These are phyloP conservation scores for Pilatotrama ljubarskyi DNA, from an alignment of 768 basidiomycete species.

Conservation along the genomic window DNA sequence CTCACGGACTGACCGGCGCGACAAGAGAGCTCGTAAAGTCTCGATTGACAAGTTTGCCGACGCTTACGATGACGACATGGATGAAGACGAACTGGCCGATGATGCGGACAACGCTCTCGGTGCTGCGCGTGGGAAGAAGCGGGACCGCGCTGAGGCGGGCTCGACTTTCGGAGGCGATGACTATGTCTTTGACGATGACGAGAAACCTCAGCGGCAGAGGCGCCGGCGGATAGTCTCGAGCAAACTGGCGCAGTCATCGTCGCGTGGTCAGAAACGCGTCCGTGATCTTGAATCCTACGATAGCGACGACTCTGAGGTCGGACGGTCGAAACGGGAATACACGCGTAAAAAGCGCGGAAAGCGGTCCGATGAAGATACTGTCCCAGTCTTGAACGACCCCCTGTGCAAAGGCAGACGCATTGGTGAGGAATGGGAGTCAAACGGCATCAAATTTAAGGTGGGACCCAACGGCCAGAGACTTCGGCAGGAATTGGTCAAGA, in stretches of 20 bases:
- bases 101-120: neutral
- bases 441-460: slow-evolving; percentile 71
- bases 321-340: slow-evolving; percentile 31
- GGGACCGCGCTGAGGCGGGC: slow-evolving; percentile 72
- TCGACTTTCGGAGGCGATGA: slow-evolving; percentile 71
- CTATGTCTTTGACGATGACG: slow-evolving; percentile 37
- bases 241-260: slow-evolving; percentile 48
- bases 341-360: slow-evolving; percentile 59
- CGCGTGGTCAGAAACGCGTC: slow-evolving; percentile 67
- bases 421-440: slow-evolving; percentile 77
- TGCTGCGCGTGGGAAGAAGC: slow-evolving; percentile 57
- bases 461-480: slow-evolving; percentile 68
- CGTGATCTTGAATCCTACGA: slow-evolving; percentile 46
- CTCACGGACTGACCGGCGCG: slow-evolving; percentile 40
- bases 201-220: slow-evolving; percentile 45
- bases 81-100: slow-evolving; percentile 9
- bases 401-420: slow-evolving; percentile 58
- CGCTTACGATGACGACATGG: slow-evolving; percentile 10
- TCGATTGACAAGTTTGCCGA: slow-evolving; percentile 41
- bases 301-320: slow-evolving; percentile 40
- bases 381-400: slow-evolving; percentile 48
- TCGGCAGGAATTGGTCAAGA: slow-evolving; percentile 70
- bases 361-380: slow-evolving; percentile 41
- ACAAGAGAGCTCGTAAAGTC: slow-evolving; percentile 58
- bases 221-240: slow-evolving; percentile 55